Evolutionary conservation across 768 basidiomycete species (phyloP).

Genomic region (Mycena vulgaris): DNA sequence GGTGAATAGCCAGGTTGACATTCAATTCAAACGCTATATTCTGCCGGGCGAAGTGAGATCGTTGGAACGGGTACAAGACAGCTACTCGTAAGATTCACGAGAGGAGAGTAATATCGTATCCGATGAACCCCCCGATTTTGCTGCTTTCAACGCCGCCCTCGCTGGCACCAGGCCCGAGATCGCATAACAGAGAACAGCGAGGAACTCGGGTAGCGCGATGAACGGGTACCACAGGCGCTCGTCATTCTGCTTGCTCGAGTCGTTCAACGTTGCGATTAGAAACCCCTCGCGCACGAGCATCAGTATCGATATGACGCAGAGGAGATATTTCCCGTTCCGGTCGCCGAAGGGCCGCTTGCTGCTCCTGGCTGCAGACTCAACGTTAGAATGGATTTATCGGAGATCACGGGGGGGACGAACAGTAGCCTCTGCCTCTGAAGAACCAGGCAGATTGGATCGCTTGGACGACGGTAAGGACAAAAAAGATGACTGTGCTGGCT

Average conservation of each 20-base stretch:
- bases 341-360: conserved; percentile 41
- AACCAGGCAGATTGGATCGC: conserved; percentile 44
- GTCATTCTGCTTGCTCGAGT: conserved; percentile 44
- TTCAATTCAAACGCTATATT: no score
- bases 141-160: background rate
- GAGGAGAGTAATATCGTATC: no score
- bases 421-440: background rate
- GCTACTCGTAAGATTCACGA: no score
- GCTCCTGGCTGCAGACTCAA: conserved; percentile 20
- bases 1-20: no score
- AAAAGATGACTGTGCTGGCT: conserved; percentile 54
- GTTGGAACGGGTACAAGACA: no score
- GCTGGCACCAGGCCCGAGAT: conserved; percentile 5
- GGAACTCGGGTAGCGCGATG: conserved; percentile 54
- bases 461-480: conserved; percentile 53
- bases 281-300: conserved; percentile 59
- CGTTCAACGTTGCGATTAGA: conserved; percentile 49
- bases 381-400: background rate
- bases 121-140: no score
- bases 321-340: conserved; percentile 49
- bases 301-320: conserved; percentile 52
- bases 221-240: conserved; percentile 61
- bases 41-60: no score
- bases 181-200: conserved; percentile 47
- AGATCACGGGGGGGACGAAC: conserved; percentile 1